Evolutionary conservation across 306 rosid species (phyloP), one percentile per base, ranked within the genome.

Genomic region (Vicia sativa): DNA sequence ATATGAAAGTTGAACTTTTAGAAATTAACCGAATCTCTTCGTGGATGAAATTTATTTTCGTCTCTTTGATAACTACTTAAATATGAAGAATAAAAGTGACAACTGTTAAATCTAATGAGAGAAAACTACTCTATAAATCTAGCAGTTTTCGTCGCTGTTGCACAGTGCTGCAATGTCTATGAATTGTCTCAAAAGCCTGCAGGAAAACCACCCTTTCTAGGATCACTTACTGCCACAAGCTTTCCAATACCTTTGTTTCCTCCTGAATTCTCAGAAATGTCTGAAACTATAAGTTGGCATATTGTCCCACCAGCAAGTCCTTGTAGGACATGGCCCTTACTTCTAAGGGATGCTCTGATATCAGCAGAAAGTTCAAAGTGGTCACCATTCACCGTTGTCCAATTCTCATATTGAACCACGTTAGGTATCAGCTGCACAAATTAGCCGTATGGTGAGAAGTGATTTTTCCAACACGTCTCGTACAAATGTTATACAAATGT

Each of bases 191-290:
- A 92, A 78, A 72, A 84, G 55, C 95, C 95, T 10, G 98, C 77
- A 41, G 98, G 95, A 57, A 78, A 39, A 28, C 96, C 96, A 39
- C 96, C 98, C 76, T 89, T 92, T 82, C 96, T 87, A 8, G 98
- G 98, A 68, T 92, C 96, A 79, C 98, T 92, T 49, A 92, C 98
- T 11, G 92, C 95, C 46, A 86, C 83, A 49, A 92, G 81, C 78
- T 73, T 71, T 48, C 78, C 81, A 11, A 12, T 8, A 35, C 21
- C 76, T 57, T 53, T 55, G 28, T 79, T 81, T 59, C 16, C 49
- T 57, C 38, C 55, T 3, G 46, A 71, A 29, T 46, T 5, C 6
- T 45, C 71, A 14, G 7, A 3, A 19, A 1, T 19, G 21, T 75
- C 76, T 78, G 68, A 68, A 76, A 80, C 83, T 55, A 86, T 78